Conservation (phyloP, 352 stramenopile genomes). For the Phytopythium aichiense region DNA sequence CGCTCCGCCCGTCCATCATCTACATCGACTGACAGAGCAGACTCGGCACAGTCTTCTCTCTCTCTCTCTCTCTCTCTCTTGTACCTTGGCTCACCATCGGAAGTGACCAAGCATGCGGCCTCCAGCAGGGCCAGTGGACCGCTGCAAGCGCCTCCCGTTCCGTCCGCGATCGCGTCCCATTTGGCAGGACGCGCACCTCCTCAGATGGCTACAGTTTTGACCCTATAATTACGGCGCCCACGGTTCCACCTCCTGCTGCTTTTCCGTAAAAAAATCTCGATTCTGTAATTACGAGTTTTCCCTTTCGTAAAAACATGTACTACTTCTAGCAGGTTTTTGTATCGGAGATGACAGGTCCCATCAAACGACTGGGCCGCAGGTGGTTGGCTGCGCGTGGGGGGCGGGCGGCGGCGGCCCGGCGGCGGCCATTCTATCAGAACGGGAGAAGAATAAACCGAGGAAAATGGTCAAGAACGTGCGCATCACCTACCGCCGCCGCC, state of each 20-base stretch:
- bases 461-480: slow-evolving; percentile 93
- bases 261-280: neutral
- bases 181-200: neutral
- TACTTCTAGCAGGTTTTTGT: neutral
- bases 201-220: slow-evolving; percentile 1
- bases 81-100: neutral
- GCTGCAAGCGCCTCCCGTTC: neutral
- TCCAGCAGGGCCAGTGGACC: no score
- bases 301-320: slow-evolving; percentile 6
- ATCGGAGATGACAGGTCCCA: slow-evolving; percentile 7
- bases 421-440: slow-evolving; percentile 58
- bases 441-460: slow-evolving; percentile 65
- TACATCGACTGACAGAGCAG: neutral
- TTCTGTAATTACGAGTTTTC: neutral
- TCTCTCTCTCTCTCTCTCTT: neutral
- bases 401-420: slow-evolving; percentile 7
- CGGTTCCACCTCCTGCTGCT: no score
- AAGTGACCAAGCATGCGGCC: neutral
- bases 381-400: slow-evolving; percentile 15
- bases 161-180: neutral
- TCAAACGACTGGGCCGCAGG: slow-evolving; percentile 17
- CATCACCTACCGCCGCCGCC: slow-evolving; percentile 93
- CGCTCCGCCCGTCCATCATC: slow-evolving; percentile 4
- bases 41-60: neutral
- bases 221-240: neutral